Evolutionary conservation across 1,284 basidiomycete genomes (phyloP).

Genomic region (Volvariella volvacea): DNA sequence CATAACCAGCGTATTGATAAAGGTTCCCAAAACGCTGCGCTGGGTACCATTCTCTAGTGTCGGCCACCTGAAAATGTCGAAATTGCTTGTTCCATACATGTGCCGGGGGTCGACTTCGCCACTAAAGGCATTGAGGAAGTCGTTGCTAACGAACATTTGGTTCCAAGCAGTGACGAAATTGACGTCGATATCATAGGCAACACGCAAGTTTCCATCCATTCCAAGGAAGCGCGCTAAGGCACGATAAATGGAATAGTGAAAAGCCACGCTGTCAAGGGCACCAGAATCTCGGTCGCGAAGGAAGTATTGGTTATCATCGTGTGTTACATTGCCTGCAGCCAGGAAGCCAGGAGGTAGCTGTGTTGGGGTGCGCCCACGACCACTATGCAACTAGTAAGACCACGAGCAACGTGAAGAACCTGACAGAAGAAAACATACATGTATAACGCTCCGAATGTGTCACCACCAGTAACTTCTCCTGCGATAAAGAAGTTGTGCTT

Average conservation of each 20-base stretch:
- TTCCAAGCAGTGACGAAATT: conserved; percentile 88
- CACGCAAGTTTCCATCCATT: conserved; percentile 88
- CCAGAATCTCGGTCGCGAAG: conserved; percentile 58
- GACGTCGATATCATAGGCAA: conserved; percentile 74
- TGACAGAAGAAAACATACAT: conserved; percentile 40
- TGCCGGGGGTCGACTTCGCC: conserved; percentile 75
- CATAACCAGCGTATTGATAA: conserved; percentile 76
- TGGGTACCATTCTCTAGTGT: conserved; percentile 78
- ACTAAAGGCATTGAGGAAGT: conserved; percentile 71
- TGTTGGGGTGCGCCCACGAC: conserved; percentile 77
- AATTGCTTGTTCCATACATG: conserved; percentile 87
- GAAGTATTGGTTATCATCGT: conserved; percentile 66
- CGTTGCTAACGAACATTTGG: conserved; percentile 81
- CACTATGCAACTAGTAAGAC: conserved; percentile 35
- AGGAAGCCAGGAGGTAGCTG: conserved; percentile 60
- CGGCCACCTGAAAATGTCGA: conserved; percentile 91
- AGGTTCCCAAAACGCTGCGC: conserved; percentile 67
- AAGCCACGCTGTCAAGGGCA: conserved; percentile 73
- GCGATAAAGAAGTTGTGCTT: conserved; percentile 87
- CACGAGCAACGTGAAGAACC: not conserved
- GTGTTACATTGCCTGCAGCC: conserved; percentile 61
- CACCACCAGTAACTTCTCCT: conserved; percentile 92
- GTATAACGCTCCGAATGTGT: conserved; percentile 84
- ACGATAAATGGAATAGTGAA: conserved; percentile 92
- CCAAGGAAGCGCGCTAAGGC: conserved; percentile 78